Percentiles rank a stretch among this genome's conserved stretches.
phyloP scores from a whole-genome alignment of 2,329 filamentous ascomycete genomes.

The Alternaria sp. region DNA sequence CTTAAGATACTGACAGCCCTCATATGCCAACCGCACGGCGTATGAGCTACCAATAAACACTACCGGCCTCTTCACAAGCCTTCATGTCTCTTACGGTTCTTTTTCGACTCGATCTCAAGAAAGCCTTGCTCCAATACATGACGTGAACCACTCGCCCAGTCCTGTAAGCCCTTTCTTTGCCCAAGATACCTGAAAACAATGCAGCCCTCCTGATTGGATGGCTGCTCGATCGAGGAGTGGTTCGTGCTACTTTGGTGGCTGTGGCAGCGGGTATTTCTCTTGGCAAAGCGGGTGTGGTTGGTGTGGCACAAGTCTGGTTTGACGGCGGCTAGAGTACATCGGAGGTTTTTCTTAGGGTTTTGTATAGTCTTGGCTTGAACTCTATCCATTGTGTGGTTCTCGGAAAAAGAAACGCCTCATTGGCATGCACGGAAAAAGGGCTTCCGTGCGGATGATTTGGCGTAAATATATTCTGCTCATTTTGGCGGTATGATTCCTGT shows the following conservation, averaged over 20 bases:
- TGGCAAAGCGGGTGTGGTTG: conserved; percentile 11
- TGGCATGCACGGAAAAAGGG: not conserved
- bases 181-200: not conserved
- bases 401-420: not conserved
- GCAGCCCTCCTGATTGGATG: not conserved
- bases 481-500: not conserved
- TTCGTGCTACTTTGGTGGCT: conserved; percentile 20
- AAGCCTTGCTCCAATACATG: not conserved
- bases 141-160: conserved; percentile 1
- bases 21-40: not conserved
- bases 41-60: not conserved
- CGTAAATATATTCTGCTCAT: not conserved
- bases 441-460: not conserved
- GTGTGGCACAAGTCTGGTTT: conserved; percentile 2
- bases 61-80: not conserved
- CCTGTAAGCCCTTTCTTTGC: not conserved
- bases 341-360: not conserved
- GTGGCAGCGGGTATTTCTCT: conserved; percentile 30
- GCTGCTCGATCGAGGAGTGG: not conserved
- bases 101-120: not conserved
- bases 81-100: not conserved
- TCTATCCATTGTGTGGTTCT: not conserved
- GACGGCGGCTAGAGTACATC: not conserved
- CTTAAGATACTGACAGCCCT: not conserved
- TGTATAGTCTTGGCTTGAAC: not conserved